Evolutionary conservation across 768 basidiomycete species (phyloP).

Genomic region (Kondoa malvinella): DNA sequence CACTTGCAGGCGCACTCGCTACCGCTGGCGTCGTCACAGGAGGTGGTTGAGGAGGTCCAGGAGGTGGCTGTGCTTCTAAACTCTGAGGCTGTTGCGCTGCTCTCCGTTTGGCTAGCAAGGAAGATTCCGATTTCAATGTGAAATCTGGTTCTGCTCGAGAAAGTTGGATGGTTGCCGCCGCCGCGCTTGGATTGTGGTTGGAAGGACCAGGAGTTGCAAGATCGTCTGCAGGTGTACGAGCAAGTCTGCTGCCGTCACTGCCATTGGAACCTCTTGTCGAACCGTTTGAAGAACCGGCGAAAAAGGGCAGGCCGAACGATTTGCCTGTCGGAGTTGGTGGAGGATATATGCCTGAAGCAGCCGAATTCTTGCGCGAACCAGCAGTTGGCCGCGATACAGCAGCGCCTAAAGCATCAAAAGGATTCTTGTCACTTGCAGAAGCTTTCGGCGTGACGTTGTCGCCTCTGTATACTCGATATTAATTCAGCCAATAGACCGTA

Average conservation of each 20-base stretch:
- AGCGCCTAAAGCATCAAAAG: neutral
- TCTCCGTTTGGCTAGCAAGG: neutral
- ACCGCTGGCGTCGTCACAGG: neutral
- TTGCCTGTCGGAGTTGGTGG: neutral
- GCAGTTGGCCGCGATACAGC: neutral
- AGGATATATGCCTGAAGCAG: no score
- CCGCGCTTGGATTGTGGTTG: neutral
- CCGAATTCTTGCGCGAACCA: neutral
- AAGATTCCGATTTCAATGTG: neutral
- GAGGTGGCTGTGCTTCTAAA: no score
- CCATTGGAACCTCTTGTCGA: neutral
- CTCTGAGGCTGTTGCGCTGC: no score
- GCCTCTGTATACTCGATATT: neutral
- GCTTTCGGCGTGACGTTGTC: constrained; percentile 5
- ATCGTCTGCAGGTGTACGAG: neutral
- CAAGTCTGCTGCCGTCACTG: neutral
- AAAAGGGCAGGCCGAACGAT: constrained; percentile 1
- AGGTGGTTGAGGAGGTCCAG: neutral
- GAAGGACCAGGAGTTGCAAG: neutral
- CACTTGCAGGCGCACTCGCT: neutral
- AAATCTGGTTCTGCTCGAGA: neutral
- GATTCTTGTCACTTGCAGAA: neutral
- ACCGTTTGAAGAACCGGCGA: neutral
- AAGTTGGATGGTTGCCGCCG: neutral
- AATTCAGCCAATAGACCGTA: neutral